Evolutionary conservation across 2,329 filamentous ascomycete species (phyloP).

Genomic region (Tolypocladium guangdongense): DNA sequence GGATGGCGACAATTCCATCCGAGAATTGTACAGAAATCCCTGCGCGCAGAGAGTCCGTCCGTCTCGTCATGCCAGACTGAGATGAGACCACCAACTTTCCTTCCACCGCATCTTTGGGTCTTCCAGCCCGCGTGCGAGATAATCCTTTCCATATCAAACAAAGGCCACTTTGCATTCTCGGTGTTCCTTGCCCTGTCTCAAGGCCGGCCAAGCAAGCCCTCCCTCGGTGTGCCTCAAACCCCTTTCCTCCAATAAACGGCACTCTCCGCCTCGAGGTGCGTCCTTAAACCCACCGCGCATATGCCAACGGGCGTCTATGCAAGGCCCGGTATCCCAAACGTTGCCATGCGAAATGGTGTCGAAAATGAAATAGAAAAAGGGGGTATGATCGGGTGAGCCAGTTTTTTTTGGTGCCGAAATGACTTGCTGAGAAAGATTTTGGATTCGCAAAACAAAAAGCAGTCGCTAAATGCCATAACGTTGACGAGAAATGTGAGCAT

Average conservation of each 20-base stretch:
- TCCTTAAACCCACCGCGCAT: conserved; percentile 6
- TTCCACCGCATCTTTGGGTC: background rate
- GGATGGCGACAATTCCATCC: conserved; percentile 3
- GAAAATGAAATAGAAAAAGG: conserved; percentile 10
- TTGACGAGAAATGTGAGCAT: conserved; percentile 13
- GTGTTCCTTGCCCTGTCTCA: conserved; percentile 12
- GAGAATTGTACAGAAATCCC: conserved; percentile 20
- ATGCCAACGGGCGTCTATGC: conserved; percentile 6
- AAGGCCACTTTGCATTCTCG: conserved; percentile 21
- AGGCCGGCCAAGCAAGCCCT: conserved; percentile 15
- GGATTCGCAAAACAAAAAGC: conserved; percentile 18
- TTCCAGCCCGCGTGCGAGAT: background rate
- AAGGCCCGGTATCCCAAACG: conserved; percentile 7
- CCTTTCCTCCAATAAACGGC: conserved; percentile 10
- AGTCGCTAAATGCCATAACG: conserved; percentile 37
- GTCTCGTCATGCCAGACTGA: background rate
- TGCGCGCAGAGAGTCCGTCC: background rate
- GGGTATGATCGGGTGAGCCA: conserved; percentile 26
- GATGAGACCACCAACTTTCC: background rate
- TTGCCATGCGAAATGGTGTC: conserved; percentile 13
- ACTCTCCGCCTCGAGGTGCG: conserved; percentile 8
- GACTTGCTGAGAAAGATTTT: conserved; percentile 22
- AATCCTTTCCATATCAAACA: background rate
- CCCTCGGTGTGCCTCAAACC: conserved; percentile 7
- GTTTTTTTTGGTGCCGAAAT: conserved; percentile 28